Evolutionary conservation across 139 green algal genomes (phyloP), one percentile per base, ranked within the genome.

Genomic region (Gonium pectorale): DNA sequence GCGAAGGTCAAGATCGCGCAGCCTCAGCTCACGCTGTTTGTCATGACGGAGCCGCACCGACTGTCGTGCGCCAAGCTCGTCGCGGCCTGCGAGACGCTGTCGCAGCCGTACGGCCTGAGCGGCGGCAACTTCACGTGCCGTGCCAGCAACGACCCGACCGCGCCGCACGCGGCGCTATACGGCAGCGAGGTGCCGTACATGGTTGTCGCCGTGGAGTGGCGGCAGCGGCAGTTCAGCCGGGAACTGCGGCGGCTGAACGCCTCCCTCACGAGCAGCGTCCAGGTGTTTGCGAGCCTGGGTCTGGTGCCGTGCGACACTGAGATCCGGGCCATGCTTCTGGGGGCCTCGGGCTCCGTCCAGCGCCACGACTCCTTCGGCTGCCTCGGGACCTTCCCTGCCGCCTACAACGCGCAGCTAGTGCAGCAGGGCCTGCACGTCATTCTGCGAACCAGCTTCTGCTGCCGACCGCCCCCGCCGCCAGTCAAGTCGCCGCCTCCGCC

Each of bases 41-140:
- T 82, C 4, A 82, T 82, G 75, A 41, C 31, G 31, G 54, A 44
- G 15, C 75, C 75, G 11, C 24, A 37, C 15, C 40, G 38, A 2
- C 59, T 82, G 17, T 44, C 26, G 38, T 82, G 75, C 75, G 44
- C 59, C 41, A 82, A 82, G 75, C 59, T 82, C 59, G 59, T 72
- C 15, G 40, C 44, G 56, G 59, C 75, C 9, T 68, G 51, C 29
- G 59, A 82, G 40, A 82, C 75, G 40, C 40, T 82, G 59, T 40
- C 75, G 15, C 75, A 69, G 59, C 75, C 75, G 29, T 82, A 82
- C 40, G 75, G 75, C 41, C 75, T 82, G 4, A 17, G 4, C 26
- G 31, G 46, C 43, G 75, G 75, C 59, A 71, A 60, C 27, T 82
- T 63, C 75, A 56, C 27, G 2, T 82, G 75, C 59, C 41, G 5